phyloP scores from a whole-genome alignment of 2,329 filamentous ascomycete species.

The Sporothrix brasiliensis region DNA sequence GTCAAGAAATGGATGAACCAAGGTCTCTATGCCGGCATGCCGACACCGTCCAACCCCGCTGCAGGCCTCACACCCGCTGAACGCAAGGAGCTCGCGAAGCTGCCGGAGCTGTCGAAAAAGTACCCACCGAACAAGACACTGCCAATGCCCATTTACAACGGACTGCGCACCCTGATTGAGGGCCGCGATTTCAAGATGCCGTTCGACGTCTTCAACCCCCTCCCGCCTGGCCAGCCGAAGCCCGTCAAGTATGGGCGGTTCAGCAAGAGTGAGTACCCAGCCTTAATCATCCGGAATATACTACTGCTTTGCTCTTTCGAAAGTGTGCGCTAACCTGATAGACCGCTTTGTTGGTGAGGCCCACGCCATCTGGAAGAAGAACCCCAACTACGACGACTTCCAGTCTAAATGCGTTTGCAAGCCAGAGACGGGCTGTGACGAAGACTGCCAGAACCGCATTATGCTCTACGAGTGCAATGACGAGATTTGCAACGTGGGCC shows the following conservation, averaged over 20 bases:
- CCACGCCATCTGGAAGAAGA: constrained; percentile 77
- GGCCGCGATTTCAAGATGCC: constrained; percentile 86
- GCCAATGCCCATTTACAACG: constrained; percentile 78
- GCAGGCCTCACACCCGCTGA: constrained; percentile 55
- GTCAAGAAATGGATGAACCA: constrained; percentile 78
- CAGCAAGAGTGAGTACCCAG: constrained; percentile 72
- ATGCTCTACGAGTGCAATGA: constrained; percentile 98
- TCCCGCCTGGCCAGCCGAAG: constrained; percentile 83
- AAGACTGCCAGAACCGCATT: constrained; percentile 89
- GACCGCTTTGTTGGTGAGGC: constrained; percentile 91
- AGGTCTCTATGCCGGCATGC: constrained; percentile 86
- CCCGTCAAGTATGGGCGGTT: constrained; percentile 91
- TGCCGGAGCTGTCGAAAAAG: constrained; percentile 53
- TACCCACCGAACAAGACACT: constrained; percentile 60
- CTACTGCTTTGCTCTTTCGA: background rate
- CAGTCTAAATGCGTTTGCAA: constrained; percentile 78
- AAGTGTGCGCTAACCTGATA: constrained; percentile 43
- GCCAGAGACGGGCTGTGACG: constrained; percentile 77
- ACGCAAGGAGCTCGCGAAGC: constrained; percentile 55
- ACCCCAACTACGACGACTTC: constrained; percentile 72
- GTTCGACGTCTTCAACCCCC: constrained; percentile 84
- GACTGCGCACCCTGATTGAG: constrained; percentile 68
- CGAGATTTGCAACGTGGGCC: constrained; percentile 79
- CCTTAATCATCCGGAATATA: background rate
- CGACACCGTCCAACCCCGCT: constrained; percentile 52